phyloP scores from a whole-genome alignment of 805 yeast species.

The Ogataea nonfermentans region DNA sequence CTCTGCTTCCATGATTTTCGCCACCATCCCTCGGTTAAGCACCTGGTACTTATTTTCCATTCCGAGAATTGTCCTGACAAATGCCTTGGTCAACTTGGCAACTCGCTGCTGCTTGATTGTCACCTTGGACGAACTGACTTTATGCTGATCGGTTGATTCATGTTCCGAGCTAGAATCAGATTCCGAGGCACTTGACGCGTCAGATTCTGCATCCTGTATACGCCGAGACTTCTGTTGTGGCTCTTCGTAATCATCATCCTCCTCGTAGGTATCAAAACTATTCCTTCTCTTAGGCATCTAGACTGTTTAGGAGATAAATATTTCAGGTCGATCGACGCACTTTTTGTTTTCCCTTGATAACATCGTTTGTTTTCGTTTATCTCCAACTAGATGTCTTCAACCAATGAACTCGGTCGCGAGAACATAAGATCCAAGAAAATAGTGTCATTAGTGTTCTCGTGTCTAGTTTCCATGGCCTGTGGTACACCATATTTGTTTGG shows the following conservation, averaged over 20 bases:
- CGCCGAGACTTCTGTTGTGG: slow-evolving; percentile 3
- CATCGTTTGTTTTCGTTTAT: too few relatives aligned
- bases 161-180: slow-evolving; percentile 3
- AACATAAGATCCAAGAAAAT: slow-evolving; percentile 2
- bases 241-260: slow-evolving; percentile 13
- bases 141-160: slow-evolving; percentile 3
- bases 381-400: slow-evolving; percentile 3
- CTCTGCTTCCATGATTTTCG: slow-evolving; percentile 31
- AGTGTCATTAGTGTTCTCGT: slow-evolving; percentile 13
- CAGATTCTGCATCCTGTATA: neutral
- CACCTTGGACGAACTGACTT: slow-evolving; percentile 4
- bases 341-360: too few relatives aligned
- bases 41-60: slow-evolving; percentile 29
- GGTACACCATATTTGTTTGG: slow-evolving; percentile 79
- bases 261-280: slow-evolving; percentile 9
- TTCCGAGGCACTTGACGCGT: slow-evolving; percentile 3
- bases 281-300: slow-evolving; percentile 7
- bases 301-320: neutral
- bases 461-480: slow-evolving; percentile 45
- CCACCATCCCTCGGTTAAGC: slow-evolving; percentile 26
- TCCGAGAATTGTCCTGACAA: slow-evolving; percentile 30
- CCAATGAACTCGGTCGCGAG: neutral
- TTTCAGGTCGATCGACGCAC: slow-evolving; percentile 3
- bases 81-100: slow-evolving; percentile 25
- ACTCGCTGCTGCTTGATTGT: slow-evolving; percentile 15